Evolutionary conservation across 345 rosid genomes (phyloP).

Genomic region (Microthlaspi erraticum): DNA sequence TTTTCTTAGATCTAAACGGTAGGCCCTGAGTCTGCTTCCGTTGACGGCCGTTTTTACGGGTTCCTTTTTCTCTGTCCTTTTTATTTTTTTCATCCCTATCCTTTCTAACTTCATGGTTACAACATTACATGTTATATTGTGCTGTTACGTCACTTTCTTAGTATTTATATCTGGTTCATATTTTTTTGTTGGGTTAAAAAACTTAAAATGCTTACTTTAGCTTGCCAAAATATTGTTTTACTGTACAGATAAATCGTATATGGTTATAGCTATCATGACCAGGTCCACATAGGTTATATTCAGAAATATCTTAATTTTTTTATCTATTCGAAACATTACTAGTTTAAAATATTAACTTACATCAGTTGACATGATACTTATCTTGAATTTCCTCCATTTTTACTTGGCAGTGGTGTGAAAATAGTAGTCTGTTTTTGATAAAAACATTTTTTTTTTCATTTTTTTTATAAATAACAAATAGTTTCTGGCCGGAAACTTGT

Average conservation of each 20-base stretch:
- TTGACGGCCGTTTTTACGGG: slow-evolving; percentile 44
- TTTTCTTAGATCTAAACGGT: slow-evolving; percentile 21
- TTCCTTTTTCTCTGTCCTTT: not conserved
- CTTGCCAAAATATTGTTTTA: not conserved
- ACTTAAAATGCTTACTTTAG: not conserved
- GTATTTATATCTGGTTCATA: not conserved
- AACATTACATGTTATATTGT: not conserved
- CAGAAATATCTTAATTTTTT: not conserved
- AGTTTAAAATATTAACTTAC: not conserved
- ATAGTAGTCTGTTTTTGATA: too few relatives aligned
- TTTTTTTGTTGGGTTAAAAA: slow-evolving; percentile 7
- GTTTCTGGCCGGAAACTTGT: too few relatives aligned
- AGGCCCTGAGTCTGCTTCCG: slow-evolving; percentile 25
- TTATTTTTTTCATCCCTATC: slow-evolving; percentile 21
- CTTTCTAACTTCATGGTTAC: slow-evolving; percentile 31
- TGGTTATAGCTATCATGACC: slow-evolving; percentile 1
- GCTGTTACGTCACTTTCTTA: slow-evolving; percentile 36
- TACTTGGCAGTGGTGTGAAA: too few relatives aligned
- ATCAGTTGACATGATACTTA: not conserved
- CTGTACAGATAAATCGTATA: not conserved
- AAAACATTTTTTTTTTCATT: too few relatives aligned
- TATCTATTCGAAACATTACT: not conserved
- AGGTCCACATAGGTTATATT: slow-evolving; percentile 1
- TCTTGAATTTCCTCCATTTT: too few relatives aligned
- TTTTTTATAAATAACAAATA: too few relatives aligned